A percentile compares a stretch with the other conserved stretches of the same genome.
Evolutionary conservation across 129 eudicot genomes (phyloP).

Genomic region (Flaveria robusta): DNA sequence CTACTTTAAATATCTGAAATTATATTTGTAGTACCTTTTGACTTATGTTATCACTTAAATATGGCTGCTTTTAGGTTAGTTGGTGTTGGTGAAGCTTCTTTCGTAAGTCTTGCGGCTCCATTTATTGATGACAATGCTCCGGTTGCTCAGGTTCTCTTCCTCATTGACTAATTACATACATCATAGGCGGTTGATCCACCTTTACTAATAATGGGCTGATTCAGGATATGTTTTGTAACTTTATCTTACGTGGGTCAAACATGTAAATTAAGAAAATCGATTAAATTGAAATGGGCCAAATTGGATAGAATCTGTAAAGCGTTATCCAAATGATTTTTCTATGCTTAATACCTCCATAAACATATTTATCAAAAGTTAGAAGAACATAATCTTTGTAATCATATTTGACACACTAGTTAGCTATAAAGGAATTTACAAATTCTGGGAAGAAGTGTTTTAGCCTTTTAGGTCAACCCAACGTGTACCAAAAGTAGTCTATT

Average conservation of each 20-base stretch:
- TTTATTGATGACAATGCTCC: slow-evolving; percentile 98
- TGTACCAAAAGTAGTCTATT: not conserved
- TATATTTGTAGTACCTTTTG: not conserved
- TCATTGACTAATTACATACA: not conserved
- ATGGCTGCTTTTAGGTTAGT: slow-evolving; percentile 58
- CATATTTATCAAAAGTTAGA: not conserved
- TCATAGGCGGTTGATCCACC: not conserved
- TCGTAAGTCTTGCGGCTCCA: slow-evolving; percentile 97
- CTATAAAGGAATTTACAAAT: not conserved
- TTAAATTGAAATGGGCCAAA: not conserved
- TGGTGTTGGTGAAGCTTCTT: slow-evolving; percentile 99
- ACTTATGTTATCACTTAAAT: slow-evolving; percentile 5
- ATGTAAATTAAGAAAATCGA: not conserved
- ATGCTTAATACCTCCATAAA: not conserved
- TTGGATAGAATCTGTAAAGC: not conserved
- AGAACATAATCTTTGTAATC: not conserved
- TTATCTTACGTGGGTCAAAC: not conserved
- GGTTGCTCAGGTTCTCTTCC: slow-evolving; percentile 60
- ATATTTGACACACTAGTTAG: not conserved
- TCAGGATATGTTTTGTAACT: not conserved
- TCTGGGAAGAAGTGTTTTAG: not conserved
- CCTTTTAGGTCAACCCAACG: not conserved
- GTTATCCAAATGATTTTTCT: not conserved
- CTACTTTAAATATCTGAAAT: slow-evolving; percentile 15
- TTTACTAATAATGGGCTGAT: not conserved